A percentile compares a stretch with the other conserved stretches of the same genome.
Conservation (phyloP, 805 yeast genomes). For the Barnettozyma populi region DNA sequence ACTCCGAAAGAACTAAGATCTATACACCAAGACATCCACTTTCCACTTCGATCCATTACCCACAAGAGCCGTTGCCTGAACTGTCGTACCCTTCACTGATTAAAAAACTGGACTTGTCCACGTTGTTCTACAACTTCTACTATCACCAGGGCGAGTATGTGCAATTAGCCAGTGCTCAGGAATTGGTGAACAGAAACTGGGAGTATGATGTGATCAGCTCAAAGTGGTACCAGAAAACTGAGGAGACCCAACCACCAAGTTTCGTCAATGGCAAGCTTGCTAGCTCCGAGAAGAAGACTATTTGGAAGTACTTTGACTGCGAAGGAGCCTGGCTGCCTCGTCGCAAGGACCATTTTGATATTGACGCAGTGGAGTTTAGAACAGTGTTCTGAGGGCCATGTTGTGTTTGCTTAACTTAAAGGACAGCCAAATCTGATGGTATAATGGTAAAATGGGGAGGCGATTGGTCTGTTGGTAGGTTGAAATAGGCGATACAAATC, state of each 20-base stretch:
- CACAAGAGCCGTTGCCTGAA: conserved; percentile 62
- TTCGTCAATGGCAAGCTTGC: conserved; percentile 25
- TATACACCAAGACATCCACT: conserved; percentile 75
- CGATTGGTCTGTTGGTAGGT: too few relatives aligned
- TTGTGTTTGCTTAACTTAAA: too few relatives aligned
- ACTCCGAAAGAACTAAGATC: conserved; percentile 74
- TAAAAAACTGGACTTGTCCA: conserved; percentile 75
- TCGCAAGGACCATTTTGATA: conserved; percentile 52
- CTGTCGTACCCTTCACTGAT: conserved; percentile 54
- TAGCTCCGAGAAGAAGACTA: conserved; percentile 36
- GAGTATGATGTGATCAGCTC: conserved; percentile 61
- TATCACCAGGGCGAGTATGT: conserved; percentile 67
- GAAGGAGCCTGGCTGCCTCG: conserved; percentile 64
- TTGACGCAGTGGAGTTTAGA: conserved; percentile 18
- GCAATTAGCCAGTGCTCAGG: conserved; percentile 75
- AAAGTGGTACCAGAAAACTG: conserved; percentile 78
- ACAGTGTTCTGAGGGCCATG: conserved; percentile 3
- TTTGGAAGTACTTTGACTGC: conserved; percentile 82
- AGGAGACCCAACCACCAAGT: conserved; percentile 27
- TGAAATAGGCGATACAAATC: too few relatives aligned
- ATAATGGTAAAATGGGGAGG: too few relatives aligned
- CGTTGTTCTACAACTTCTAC: conserved; percentile 88
- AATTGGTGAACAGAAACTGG: conserved; percentile 80
- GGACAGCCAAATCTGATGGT: too few relatives aligned
- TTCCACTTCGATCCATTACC: conserved; percentile 87